Percentiles rank a stretch among this genome's conserved stretches.
These are phyloP conservation scores for Populus ilicifolia DNA, from an alignment of 345 rosid species.

Conservation along the genomic window DNA sequence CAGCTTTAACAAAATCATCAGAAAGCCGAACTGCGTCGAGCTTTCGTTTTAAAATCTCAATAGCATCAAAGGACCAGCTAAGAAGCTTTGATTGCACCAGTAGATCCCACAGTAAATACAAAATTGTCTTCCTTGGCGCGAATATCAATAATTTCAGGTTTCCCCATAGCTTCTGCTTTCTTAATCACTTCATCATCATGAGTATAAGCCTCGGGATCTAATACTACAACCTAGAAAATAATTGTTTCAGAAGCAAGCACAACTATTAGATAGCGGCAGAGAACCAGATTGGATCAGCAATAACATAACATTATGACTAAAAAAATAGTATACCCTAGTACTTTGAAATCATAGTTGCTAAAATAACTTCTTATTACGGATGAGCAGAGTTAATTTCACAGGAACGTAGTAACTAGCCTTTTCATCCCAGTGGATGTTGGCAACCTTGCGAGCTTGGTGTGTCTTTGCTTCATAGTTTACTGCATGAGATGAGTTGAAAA, in stretches of 20 bases:
- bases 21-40: slow-evolving; percentile 92
- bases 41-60: slow-evolving; percentile 78
- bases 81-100: slow-evolving; percentile 86
- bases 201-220: slow-evolving; percentile 86
- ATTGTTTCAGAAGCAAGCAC: background rate
- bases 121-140: slow-evolving; percentile 80
- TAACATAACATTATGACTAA: background rate
- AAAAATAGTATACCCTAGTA: background rate
- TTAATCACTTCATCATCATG: slow-evolving; percentile 90
- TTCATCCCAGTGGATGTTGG: background rate
- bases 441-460: background rate
- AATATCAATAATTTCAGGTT: slow-evolving; percentile 84
- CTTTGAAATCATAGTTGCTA: background rate
- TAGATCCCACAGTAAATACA: slow-evolving; percentile 86
- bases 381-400: background rate
- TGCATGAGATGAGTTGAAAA: background rate
- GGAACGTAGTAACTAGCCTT: background rate
- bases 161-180: slow-evolving; percentile 90
- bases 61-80: slow-evolving; percentile 86
- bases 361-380: background rate
- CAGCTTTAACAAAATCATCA: slow-evolving; percentile 89
- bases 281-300: background rate
- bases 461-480: background rate
- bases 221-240: slow-evolving; percentile 56
- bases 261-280: background rate